Base-by-base conservation (phyloP, 257 asterid species). In the Verbascum thapsus region DNA sequence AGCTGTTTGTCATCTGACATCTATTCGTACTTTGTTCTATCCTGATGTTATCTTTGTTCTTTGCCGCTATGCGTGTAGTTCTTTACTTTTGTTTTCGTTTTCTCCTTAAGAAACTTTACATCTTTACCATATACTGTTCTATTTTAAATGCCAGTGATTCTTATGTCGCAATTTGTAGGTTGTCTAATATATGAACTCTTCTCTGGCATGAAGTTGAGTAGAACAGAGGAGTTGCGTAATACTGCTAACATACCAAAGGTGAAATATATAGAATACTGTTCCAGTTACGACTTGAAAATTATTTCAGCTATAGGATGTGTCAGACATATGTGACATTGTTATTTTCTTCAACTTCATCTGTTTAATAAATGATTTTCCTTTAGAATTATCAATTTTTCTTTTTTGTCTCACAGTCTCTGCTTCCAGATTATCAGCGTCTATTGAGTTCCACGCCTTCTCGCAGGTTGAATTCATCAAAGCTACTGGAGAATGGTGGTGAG, bases 371-470 rank as follows among this genome's bases (percentile, higher is more conserved):
- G 71, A 59, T 66, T 58, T 76, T 66, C 70, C 50, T 67, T 67
- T 58, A 67, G 70, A 73, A 39, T 61, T 69, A 52, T 66, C 64
- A 63, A 64, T 72, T 1, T 26, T 26, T 26, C 5, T 64, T 74
- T 72, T 74, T 62, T 80, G 61, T 74, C 70, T 72, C 74, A 41
- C 96, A 94, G 99, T 87, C 97, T 75, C 87, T 94, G 71, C 97
- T 87, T 83, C 95, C 91, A 80, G 97, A 94, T 80, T 94, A 94
- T 78, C 97, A 85, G 78, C 91, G 94, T 62, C 97, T 94, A 72
- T 70, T 94, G 87, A 83, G 96, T 82, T 84, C 96, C 71, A 71
- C 56, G 61, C 99, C 99, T 53, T 79, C 96, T 76, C 96, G 99
- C 78, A 85, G 99, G 76, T 83, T 94, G 80, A 94, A 94, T 85